These are phyloP conservation scores for Anisodus tanguticus DNA, from an alignment of 257 asterid species.

Conservation along the genomic window DNA sequence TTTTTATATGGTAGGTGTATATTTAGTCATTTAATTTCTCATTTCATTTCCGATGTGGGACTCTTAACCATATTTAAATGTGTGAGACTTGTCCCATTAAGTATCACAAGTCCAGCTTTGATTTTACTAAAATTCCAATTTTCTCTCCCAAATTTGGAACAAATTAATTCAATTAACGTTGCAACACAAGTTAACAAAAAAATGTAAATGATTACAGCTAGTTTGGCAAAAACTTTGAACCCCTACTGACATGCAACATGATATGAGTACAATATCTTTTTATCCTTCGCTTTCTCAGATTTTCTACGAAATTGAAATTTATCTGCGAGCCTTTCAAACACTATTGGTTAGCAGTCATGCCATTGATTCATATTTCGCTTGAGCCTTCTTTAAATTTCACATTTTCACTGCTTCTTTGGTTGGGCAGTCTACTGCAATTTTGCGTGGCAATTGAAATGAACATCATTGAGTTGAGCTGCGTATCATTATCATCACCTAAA, in stretches of 20 bases:
- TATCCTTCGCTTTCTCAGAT: background rate
- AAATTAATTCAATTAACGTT: background rate
- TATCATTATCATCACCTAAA: background rate
- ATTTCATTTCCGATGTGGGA: too few relatives aligned
- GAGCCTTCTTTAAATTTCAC: background rate
- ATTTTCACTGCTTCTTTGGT: background rate
- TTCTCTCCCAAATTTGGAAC: background rate
- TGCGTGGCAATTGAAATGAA: background rate
- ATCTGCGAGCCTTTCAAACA: background rate
- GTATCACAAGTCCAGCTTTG: too few relatives aligned
- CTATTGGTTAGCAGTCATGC: background rate
- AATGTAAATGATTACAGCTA: too few relatives aligned
- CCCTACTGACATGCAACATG: background rate
- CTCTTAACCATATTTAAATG: too few relatives aligned
- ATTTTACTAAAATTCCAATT: too few relatives aligned
- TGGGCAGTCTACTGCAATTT: background rate
- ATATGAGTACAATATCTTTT: background rate
- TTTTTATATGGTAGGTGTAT: too few relatives aligned
- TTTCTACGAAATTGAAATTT: background rate
- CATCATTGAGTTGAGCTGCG: background rate
- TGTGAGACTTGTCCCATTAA: too few relatives aligned
- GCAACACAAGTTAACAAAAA: too few relatives aligned
- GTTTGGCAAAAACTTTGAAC: too few relatives aligned
- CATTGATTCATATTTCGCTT: too few relatives aligned
- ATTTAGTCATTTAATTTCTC: too few relatives aligned